phyloP scores from a whole-genome alignment of 306 rosid genomes.

The Luffa acutangula region DNA sequence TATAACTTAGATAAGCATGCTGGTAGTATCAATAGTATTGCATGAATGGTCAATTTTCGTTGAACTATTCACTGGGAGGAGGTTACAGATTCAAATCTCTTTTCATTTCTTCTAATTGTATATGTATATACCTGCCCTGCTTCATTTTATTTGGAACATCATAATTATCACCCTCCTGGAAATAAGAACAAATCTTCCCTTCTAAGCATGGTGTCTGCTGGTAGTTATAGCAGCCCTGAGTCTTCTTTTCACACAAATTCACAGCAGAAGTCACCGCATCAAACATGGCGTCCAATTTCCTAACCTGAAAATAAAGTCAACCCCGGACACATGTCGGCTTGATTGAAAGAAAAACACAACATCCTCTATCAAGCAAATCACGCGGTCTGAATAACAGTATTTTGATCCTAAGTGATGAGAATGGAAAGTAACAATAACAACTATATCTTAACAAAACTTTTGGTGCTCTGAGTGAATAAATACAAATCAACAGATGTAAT shows the following conservation, averaged over 20 bases:
- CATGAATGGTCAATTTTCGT: neutral
- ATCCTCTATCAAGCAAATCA: neutral
- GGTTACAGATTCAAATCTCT: neutral
- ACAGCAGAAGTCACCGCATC: conserved; percentile 58
- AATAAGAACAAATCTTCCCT: conserved; percentile 58
- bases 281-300: conserved; percentile 70
- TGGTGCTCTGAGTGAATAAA: neutral
- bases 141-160: conserved; percentile 45
- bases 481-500: neutral
- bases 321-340: neutral
- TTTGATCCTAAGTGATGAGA: neutral
- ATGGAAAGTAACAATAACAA: neutral
- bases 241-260: conserved; percentile 52
- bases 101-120: neutral
- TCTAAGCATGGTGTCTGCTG: conserved; percentile 78
- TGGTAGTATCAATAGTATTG: neutral
- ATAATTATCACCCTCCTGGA: conserved; percentile 38
- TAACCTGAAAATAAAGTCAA: conserved; percentile 43
- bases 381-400: neutral
- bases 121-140: conserved; percentile 56
- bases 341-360: conserved; percentile 4
- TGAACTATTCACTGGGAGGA: neutral
- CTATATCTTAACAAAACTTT: neutral
- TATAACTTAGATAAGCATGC: neutral
- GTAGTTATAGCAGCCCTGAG: conserved; percentile 43